Conservation (phyloP, 768 basidiomycete genomes). For the Suillus americanus region DNA sequence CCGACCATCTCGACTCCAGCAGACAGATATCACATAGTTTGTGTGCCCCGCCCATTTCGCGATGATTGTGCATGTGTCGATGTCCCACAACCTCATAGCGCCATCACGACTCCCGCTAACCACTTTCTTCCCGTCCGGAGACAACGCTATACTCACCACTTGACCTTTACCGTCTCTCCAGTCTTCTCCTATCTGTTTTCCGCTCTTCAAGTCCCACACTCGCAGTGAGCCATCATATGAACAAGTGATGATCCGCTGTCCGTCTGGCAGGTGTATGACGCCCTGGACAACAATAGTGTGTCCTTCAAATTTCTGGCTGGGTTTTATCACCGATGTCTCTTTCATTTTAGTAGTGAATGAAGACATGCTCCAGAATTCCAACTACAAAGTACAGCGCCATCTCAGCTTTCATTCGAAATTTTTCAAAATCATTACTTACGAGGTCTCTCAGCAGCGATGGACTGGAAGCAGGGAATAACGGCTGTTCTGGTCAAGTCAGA, state of each 20-base stretch:
- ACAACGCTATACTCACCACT: too few relatives aligned
- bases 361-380: not conserved
- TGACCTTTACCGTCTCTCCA: not conserved
- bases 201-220: not conserved
- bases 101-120: too few relatives aligned
- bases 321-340: not conserved
- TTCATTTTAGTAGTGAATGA: not conserved
- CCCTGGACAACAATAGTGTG: not conserved
- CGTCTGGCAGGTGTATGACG: not conserved
- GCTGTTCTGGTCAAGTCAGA: not conserved
- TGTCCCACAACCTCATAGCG: too few relatives aligned
- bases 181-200: not conserved
- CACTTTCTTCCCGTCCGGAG: slow-evolving; percentile 14
- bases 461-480: not conserved
- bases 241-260: not conserved
- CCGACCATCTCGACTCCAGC: too few relatives aligned
- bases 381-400: not conserved
- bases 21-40: too few relatives aligned
- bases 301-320: not conserved
- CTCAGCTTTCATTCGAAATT: not conserved
- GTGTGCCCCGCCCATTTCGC: too few relatives aligned
- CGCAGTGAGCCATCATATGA: not conserved
- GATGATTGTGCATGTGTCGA: too few relatives aligned
- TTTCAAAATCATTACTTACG: not conserved
- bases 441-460: not conserved